phyloP scores from a whole-genome alignment of 2,329 filamentous ascomycete genomes.

The Fusarium abutilonis region DNA sequence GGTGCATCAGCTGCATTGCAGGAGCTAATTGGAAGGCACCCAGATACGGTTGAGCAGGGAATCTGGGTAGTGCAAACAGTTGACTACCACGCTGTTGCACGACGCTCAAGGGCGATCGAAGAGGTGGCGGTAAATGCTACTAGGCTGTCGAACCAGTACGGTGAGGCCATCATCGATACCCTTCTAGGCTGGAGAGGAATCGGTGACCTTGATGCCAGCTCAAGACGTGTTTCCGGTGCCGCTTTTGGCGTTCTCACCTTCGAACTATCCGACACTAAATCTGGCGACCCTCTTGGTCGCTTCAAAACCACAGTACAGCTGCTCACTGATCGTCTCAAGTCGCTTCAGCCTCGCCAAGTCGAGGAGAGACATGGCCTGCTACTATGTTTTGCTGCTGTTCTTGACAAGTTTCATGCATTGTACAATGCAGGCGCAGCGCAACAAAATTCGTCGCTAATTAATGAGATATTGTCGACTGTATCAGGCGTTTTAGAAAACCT shows the following conservation, averaged over 20 bases:
- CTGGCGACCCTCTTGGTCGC: conserved; percentile 37
- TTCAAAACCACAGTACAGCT: conserved; percentile 52
- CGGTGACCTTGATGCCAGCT: conserved; percentile 78
- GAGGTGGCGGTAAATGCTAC: conserved; percentile 78
- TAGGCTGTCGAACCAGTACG: conserved; percentile 73
- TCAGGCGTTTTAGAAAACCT: conserved; percentile 55
- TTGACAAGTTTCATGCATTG: conserved; percentile 58
- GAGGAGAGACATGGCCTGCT: conserved; percentile 76
- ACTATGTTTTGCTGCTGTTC: conserved; percentile 67
- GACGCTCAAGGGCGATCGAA: conserved; percentile 82
- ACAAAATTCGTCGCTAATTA: conserved; percentile 40
- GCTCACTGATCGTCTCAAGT: conserved; percentile 57
- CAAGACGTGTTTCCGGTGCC: conserved; percentile 75
- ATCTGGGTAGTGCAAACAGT: conserved; percentile 89
- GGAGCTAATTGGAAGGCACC: conserved; percentile 92
- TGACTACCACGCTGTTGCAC: conserved; percentile 91
- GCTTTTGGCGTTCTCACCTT: conserved; percentile 71
- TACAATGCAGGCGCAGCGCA: conserved; percentile 20
- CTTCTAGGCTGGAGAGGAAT: conserved; percentile 88
- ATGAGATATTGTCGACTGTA: conserved; percentile 45
- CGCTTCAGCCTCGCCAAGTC: conserved; percentile 65
- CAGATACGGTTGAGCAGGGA: conserved; percentile 81
- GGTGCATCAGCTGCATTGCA: conserved; percentile 94
- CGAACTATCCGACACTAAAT: conserved; percentile 48
- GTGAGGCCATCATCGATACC: conserved; percentile 73